phyloP scores from a whole-genome alignment of 2,329 filamentous ascomycete genomes.

The Sphaerulina populicola region DNA sequence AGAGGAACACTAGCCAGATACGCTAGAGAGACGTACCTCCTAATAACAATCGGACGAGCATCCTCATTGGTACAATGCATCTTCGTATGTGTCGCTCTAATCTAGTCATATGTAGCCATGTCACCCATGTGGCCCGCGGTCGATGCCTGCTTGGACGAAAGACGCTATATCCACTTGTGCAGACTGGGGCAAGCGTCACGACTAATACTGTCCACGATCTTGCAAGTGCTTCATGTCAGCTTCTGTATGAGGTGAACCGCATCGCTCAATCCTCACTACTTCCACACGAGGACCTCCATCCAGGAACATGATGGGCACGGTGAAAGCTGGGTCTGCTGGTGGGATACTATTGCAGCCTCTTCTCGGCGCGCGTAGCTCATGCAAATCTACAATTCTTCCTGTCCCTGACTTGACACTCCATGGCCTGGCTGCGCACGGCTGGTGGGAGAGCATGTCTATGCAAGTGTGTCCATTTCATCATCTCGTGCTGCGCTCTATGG shows the following conservation, averaged over 20 bases:
- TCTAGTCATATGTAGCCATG: background rate
- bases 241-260: too few species aligned
- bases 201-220: too few species aligned
- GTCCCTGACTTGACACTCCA: background rate
- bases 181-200: background rate
- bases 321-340: background rate
- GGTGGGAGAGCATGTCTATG: background rate
- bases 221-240: too few species aligned
- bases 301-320: too few species aligned
- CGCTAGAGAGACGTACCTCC: constrained; percentile 1
- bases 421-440: background rate
- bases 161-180: background rate
- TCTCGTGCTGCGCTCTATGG: constrained; percentile 17
- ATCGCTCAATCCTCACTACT: too few species aligned
- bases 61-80: constrained; percentile 5
- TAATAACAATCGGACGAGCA: background rate
- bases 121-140: background rate
- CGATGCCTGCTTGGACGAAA: background rate
- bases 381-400: background rate
- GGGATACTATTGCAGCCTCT: background rate
- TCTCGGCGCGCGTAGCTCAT: background rate
- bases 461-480: constrained; percentile 5
- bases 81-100: background rate
- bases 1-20: background rate
- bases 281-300: too few species aligned